Base-by-base conservation (phyloP, 129 eudicot species). In the Pittosporum tobira region DNA sequence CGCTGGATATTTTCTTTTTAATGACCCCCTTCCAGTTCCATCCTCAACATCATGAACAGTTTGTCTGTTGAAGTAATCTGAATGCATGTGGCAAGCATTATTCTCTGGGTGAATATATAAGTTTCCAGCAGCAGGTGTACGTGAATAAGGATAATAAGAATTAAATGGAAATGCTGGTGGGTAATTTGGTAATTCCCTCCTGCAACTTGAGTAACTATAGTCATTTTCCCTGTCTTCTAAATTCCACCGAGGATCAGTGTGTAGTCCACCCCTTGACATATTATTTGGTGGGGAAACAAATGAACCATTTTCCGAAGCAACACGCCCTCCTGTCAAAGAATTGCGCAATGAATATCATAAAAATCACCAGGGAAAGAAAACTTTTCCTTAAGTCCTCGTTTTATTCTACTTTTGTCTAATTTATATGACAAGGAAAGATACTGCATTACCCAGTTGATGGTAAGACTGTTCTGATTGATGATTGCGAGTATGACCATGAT, bases 1-100 rank as follows among this genome's bases (percentile, higher is more conserved):
- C 50, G 8, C 66, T 5, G 78, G 71, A 59, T 77, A 48, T 64
- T 75, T 79, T n/a, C 85, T 75, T 67, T 79, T 79, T 24, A 45
- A 57, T 0, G 72, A 29, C 15, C 62, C 62, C 44, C 73, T 69
- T 12, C 48, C 71, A 46, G 42, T 63, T 51, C 44, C 73, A 30
- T 30, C 44, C 48, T 73, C 75, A 57, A 47, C 31, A 58, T 71
- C 67, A 44, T 20, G 78, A 43, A 51, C 43, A 31, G 36, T 49
- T 24, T 69, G 72, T 48, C 66, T 50, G 46, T 62, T 63, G 51
- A 66, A 71, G 58, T 64, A 55, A 25, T 63, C 48, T 51, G 59
- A 26, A 62, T 79, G 77, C 53, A 54, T 22, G 29, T 46, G 69
- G 38, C 66, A 61, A 37, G 36, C 67, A 53, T 69, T 31, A 29